phyloP scores from a whole-genome alignment of 1,284 basidiomycete genomes.

The Amylostereum chailletii region DNA sequence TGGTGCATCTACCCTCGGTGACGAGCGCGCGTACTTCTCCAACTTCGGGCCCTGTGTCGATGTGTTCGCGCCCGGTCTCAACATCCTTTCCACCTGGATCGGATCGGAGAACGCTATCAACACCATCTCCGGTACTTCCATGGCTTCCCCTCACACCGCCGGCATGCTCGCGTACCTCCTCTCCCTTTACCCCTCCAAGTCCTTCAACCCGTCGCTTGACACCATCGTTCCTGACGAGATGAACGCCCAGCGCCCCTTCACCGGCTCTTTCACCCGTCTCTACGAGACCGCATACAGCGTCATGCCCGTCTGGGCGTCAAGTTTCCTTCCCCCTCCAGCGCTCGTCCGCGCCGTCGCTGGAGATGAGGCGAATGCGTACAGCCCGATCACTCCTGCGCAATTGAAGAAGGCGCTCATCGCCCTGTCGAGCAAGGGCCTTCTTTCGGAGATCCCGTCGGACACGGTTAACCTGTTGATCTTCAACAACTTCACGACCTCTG shows the following conservation, averaged over 20 bases:
- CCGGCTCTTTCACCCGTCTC: slow-evolving; percentile 23
- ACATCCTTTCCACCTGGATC: slow-evolving; percentile 65
- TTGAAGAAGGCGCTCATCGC: slow-evolving; percentile 55
- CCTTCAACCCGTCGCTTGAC: slow-evolving; percentile 34
- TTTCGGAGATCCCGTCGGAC: slow-evolving; percentile 34
- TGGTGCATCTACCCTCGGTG: slow-evolving; percentile 62
- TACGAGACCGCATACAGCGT: slow-evolving; percentile 46
- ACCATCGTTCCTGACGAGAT: slow-evolving; percentile 19
- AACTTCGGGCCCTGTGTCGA: slow-evolving; percentile 69
- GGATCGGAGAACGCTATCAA: slow-evolving; percentile 47
- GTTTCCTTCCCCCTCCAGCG: slow-evolving; percentile 49
- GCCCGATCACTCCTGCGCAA: slow-evolving; percentile 37
- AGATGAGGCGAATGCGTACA: slow-evolving; percentile 29
- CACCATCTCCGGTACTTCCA: slow-evolving; percentile 58
- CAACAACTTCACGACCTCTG: slow-evolving; percentile 41
- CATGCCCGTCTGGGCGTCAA: slow-evolving; percentile 51
- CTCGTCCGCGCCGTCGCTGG: slow-evolving; percentile 35
- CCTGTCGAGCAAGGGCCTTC: slow-evolving; percentile 39
- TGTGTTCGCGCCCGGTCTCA: slow-evolving; percentile 65
- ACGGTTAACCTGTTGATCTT: slow-evolving; percentile 52
- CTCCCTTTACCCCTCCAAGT: slow-evolving; percentile 45
- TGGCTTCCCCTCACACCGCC: slow-evolving; percentile 49
- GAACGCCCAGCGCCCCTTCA: slow-evolving; percentile 13
- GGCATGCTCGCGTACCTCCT: slow-evolving; percentile 72
- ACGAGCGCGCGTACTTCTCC: slow-evolving; percentile 73